Percentiles rank a stretch among this genome's conserved stretches.
These are phyloP conservation scores for Camellia sinensis DNA, from an alignment of 148 eudicot genomes.

Conservation along the genomic window DNA sequence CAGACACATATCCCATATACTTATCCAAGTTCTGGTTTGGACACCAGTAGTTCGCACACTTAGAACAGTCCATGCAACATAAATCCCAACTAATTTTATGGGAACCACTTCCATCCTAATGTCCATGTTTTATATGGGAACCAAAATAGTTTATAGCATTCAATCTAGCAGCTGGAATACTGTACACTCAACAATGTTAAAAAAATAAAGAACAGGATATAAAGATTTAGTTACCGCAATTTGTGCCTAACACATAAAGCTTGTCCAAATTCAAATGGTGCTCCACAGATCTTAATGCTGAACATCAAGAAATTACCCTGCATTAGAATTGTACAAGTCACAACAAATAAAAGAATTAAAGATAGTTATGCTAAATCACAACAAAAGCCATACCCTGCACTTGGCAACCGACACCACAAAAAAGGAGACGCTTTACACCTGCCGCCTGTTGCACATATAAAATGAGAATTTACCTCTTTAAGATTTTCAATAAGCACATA, in stretches of 20 bases:
- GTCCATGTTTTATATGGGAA: background rate
- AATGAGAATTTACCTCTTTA: background rate
- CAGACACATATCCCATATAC: background rate
- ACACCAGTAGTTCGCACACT: background rate
- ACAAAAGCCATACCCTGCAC: constrained; percentile 69
- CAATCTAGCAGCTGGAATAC: background rate
- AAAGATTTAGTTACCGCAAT: constrained; percentile 62
- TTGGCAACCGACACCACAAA: constrained; percentile 99
- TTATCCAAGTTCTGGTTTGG: background rate
- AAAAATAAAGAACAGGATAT: background rate
- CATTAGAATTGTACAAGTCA: constrained; percentile 67
- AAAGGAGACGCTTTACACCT: constrained; percentile 93
- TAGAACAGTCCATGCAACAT: too few relatives aligned
- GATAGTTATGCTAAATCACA: constrained; percentile 6
- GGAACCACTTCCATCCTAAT: background rate
- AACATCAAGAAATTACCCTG: constrained; percentile 71
- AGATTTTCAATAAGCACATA: background rate
- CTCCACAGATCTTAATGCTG: constrained; percentile 97
- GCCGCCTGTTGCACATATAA: constrained; percentile 63
- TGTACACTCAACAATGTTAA: too few relatives aligned
- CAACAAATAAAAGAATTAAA: constrained; percentile 30
- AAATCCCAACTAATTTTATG: too few relatives aligned
- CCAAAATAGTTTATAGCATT: background rate
- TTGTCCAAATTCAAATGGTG: constrained; percentile 89
- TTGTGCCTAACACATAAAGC: constrained; percentile 93